Evolutionary conservation across 2,329 filamentous ascomycete genomes (phyloP).

Genomic region (Nigrospora sphaerica): DNA sequence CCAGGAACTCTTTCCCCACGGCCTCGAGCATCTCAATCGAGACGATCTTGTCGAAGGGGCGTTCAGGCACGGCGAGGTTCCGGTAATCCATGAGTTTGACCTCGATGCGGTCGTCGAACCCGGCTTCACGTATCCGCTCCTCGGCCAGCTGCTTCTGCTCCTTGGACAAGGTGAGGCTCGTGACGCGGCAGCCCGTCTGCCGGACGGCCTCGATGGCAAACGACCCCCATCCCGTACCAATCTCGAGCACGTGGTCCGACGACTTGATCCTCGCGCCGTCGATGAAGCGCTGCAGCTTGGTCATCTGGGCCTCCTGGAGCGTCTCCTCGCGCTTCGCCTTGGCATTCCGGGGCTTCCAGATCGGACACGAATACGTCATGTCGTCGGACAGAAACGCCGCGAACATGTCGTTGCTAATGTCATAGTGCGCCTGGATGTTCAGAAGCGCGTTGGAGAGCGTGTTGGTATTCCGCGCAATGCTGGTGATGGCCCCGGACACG

Average conservation of each 20-base stretch:
- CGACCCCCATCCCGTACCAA: conserved; percentile 70
- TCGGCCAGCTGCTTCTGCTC: conserved; percentile 66
- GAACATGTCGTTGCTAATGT: conserved; percentile 72
- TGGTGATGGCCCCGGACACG: conserved; percentile 49
- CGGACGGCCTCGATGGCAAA: conserved; percentile 65
- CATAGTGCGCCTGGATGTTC: conserved; percentile 68
- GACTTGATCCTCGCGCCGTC: conserved; percentile 55
- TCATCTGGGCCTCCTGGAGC: conserved; percentile 59
- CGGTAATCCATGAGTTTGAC: conserved; percentile 65
- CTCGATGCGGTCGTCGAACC: conserved; percentile 53
- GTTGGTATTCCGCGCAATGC: conserved; percentile 50
- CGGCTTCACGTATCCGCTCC: conserved; percentile 52
- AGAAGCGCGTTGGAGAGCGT: conserved; percentile 51
- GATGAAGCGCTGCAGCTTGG: conserved; percentile 61
- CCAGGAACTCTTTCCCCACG: conserved; percentile 60
- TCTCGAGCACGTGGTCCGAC: conserved; percentile 65
- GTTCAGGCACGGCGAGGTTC: conserved; percentile 44
- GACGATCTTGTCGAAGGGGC: conserved; percentile 61
- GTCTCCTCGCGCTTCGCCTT: conserved; percentile 40
- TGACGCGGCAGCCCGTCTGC: conserved; percentile 60
- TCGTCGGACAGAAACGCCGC: conserved; percentile 66
- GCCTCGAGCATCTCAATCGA: conserved; percentile 76
- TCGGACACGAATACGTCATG: conserved; percentile 70
- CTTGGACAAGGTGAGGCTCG: conserved; percentile 58
- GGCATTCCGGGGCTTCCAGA: conserved; percentile 46